phyloP scores from a whole-genome alignment of 192 early-diverging fungal genomes.

The Linnemannia hyalina region DNA sequence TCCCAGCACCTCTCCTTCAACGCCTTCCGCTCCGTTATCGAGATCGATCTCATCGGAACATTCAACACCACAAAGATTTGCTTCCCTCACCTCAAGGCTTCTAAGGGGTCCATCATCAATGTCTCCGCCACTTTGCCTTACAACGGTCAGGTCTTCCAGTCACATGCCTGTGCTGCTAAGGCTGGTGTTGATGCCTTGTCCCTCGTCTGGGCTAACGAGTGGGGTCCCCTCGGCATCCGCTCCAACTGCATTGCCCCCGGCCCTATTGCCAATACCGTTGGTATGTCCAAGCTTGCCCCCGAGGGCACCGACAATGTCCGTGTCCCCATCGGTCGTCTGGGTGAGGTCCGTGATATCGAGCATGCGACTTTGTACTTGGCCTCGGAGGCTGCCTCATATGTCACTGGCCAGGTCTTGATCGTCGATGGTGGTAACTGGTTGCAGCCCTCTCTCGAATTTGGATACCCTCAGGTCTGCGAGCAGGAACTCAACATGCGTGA shows the following conservation, averaged over 20 bases:
- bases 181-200: constrained; percentile 74
- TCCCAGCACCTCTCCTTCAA: constrained; percentile 75
- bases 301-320: constrained; percentile 17
- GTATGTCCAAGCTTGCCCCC: constrained; percentile 55
- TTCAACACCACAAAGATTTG: constrained; percentile 83
- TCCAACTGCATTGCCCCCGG: constrained; percentile 79
- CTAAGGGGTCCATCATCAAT: constrained; percentile 76
- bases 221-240: constrained; percentile 79
- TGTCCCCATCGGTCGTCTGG: constrained; percentile 56
- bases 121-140: constrained; percentile 80
- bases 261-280: constrained; percentile 62
- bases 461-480: constrained; percentile 46
- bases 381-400: constrained; percentile 70
- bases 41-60: constrained; percentile 78
- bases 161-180: constrained; percentile 72
- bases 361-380: constrained; percentile 77
- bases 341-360: constrained; percentile 74
- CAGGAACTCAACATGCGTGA: constrained; percentile 54
- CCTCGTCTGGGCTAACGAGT: constrained; percentile 75
- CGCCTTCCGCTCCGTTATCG: constrained; percentile 78
- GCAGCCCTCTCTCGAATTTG: constrained; percentile 37
- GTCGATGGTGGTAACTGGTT: constrained; percentile 75
- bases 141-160: constrained; percentile 55
- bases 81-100: constrained; percentile 74
- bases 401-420: constrained; percentile 68